These are phyloP conservation scores for Thalassia testudinum DNA, from an alignment of 116 monocot species.

Conservation along the genomic window DNA sequence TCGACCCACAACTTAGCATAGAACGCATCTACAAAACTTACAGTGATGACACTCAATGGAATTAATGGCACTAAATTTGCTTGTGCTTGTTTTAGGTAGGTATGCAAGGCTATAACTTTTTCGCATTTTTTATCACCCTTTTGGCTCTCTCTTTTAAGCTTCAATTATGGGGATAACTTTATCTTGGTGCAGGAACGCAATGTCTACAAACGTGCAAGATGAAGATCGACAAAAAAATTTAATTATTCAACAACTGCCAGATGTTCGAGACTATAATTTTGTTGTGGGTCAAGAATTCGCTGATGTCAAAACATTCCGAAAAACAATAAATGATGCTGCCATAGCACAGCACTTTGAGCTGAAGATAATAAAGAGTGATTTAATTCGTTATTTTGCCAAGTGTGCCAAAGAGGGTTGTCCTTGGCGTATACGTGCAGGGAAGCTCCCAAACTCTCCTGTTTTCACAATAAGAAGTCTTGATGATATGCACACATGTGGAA, in stretches of 20 bases:
- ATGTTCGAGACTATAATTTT: conserved; percentile 15
- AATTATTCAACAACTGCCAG: conserved; percentile 1
- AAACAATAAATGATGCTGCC: conserved; percentile 54
- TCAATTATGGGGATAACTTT: too few species aligned
- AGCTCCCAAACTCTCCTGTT: conserved; percentile 35
- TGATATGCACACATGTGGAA: conserved; percentile 51
- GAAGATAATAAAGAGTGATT: conserved; percentile 65
- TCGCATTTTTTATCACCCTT: too few species aligned
- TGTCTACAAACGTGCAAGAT: too few species aligned
- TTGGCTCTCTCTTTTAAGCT: too few species aligned
- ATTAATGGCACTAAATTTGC: too few species aligned
- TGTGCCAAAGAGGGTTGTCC: conserved; percentile 70
- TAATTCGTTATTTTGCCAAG: conserved; percentile 58
- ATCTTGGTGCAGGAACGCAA: too few species aligned
- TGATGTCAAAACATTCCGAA: conserved; percentile 66
- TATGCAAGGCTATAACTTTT: too few species aligned
- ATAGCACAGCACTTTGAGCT: conserved; percentile 74
- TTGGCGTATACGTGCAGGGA: conserved; percentile 63
- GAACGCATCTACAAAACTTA: too few species aligned
- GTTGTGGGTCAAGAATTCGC: conserved; percentile 45
- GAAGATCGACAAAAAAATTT: too few species aligned
- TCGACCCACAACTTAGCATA: too few species aligned
- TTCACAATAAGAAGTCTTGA: conserved; percentile 57
- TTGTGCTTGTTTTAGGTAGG: too few species aligned
- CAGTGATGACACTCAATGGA: too few species aligned